Evolutionary conservation across 2,329 filamentous ascomycete species (phyloP), one percentile per base, ranked within the genome.

Genomic region (Ceratocystis variospora): DNA sequence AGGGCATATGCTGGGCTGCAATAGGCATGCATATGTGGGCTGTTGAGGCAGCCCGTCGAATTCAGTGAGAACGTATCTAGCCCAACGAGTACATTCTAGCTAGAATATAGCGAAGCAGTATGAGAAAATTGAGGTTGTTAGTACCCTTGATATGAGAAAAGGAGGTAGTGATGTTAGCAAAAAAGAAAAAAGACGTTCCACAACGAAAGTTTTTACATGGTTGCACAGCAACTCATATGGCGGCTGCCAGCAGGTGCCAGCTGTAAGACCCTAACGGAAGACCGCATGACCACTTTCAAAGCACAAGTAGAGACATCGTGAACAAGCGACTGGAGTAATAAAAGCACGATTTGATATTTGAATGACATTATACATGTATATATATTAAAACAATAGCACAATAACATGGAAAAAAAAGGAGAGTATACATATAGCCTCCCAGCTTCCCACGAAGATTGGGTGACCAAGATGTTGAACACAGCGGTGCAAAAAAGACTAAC

Each of bases 391-490:
- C 48, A 53, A 53, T 8, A 17, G 48, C 12, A 53, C 48, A 53
- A 53, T 8, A 17, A 22, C 12, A 41, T 37, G 3, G 12, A 6
- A 28, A 28, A 28, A 28, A 0, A 53, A 53, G 8, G 22, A 25
- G 15, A 5, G 48, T 25, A 53, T 41, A 41, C 37, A 41, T 41
- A 2, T 5, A 17, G 48, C 12, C 48, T 28, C 5, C 6, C 8
- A 25, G 50, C n/a, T 63, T 67, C 66, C 55, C 62, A 67, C 62
- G 64, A 64, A 64, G 7, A 19, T 28, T 6, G 44, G 50, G 5
- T 28, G n/a, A 19, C 2, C 37, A 17, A 1, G 10, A 15, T 15
- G 19, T 28, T 28, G 10, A 44, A 22, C 5, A 25, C 62, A 66
- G 33, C 46, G 53, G 22, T 25, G 12, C 33, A 65, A 63, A 15